Evolutionary conservation across 202 grass and related monocot genomes (phyloP).

Genomic region (Zoysia matrella): DNA sequence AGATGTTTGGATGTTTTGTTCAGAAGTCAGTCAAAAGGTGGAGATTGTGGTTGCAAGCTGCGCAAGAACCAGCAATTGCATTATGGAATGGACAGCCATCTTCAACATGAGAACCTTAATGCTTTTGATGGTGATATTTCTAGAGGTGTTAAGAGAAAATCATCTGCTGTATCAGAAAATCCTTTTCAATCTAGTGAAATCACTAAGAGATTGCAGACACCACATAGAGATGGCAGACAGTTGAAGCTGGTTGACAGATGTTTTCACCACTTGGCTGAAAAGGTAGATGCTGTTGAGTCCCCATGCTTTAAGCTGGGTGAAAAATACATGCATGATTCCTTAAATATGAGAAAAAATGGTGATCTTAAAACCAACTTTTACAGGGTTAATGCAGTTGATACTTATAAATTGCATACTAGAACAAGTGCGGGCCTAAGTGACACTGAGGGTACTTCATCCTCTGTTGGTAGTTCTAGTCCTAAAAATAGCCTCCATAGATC

Average conservation of each 20-base stretch:
- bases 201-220: conserved; percentile 53
- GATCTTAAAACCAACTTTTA: conserved; percentile 32
- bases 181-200: conserved; percentile 37
- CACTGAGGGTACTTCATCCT: conserved; percentile 69
- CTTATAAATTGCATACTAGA: conserved; percentile 30
- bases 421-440: conserved; percentile 52
- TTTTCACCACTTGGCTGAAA: conserved; percentile 49
- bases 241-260: conserved; percentile 29
- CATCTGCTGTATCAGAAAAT: conserved; percentile 40
- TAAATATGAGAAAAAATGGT: conserved; percentile 48
- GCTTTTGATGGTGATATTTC: conserved; percentile 46
- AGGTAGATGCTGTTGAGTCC: conserved; percentile 84
- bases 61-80: conserved; percentile 1
- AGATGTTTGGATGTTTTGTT: conserved; percentile 38
- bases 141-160: conserved; percentile 62
- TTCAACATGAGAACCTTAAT: conserved; percentile 39
- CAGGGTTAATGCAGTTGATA: conserved; percentile 16
- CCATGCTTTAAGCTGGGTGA: conserved; percentile 63
- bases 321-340: conserved; percentile 57
- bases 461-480: conserved; percentile 88
- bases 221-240: conserved; percentile 43
- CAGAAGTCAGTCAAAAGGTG: conserved; percentile 46
- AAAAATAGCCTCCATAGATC: conserved; percentile 43
- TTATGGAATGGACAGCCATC: conserved; percentile 19
- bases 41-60: conserved; percentile 30